These are phyloP conservation scores for Clonostachys chloroleuca DNA, from an alignment of 2,329 filamentous ascomycete species.

Conservation along the genomic window DNA sequence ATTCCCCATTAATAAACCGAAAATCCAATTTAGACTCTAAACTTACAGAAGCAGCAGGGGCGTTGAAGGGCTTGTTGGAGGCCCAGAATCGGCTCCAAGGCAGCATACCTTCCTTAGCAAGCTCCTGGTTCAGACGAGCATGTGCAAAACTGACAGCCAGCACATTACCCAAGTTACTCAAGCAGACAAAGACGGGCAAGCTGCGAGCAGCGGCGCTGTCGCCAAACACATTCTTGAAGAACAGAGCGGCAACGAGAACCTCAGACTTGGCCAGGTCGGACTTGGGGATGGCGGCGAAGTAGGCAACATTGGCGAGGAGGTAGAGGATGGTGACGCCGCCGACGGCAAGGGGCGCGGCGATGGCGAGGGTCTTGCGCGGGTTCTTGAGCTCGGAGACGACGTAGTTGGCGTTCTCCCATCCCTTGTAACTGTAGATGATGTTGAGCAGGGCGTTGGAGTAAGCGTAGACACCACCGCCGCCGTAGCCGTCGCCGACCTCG, in stretches of 20 bases:
- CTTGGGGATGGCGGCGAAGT: constrained; percentile 60
- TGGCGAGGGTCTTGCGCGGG: constrained; percentile 45
- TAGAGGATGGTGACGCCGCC: constrained; percentile 56
- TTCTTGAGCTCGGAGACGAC: constrained; percentile 54
- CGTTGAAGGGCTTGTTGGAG: constrained; percentile 62
- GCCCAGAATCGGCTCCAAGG: constrained; percentile 66
- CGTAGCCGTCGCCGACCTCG: constrained; percentile 35
- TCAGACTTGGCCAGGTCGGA: constrained; percentile 51
- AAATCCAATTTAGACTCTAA: neutral
- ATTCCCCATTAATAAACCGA: neutral
- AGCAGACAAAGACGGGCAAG: constrained; percentile 52
- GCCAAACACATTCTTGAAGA: constrained; percentile 60
- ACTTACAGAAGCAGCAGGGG: constrained; percentile 51
- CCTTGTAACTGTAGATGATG: constrained; percentile 58
- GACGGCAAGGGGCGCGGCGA: constrained; percentile 54
- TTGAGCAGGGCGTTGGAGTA: constrained; percentile 55
- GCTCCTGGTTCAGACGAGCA: constrained; percentile 56
- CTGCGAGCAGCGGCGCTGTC: constrained; percentile 41
- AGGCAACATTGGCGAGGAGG: constrained; percentile 60
- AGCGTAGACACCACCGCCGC: constrained; percentile 42
- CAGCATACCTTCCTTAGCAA: constrained; percentile 66
- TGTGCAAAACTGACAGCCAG: constrained; percentile 57
- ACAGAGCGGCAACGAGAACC: constrained; percentile 55
- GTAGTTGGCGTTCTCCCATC: constrained; percentile 62
- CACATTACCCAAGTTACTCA: constrained; percentile 60